Base-by-base conservation (phyloP, 306 rosid species). In the Gleditsia sinensis region DNA sequence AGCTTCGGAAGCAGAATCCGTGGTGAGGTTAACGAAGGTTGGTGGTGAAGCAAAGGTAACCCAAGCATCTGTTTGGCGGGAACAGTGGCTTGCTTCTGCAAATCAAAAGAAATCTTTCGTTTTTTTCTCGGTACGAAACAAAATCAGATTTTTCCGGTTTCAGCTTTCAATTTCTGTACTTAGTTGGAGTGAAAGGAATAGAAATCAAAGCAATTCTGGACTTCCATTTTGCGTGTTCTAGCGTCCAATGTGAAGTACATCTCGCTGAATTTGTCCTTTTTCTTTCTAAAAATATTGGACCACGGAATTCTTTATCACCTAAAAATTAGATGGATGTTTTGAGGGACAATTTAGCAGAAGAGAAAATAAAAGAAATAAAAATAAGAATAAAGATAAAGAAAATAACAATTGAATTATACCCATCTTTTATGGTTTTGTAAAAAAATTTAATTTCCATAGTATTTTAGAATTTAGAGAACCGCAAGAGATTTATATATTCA, bases 11-110 rank as follows among this genome's bases (percentile, higher is more conserved):
- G 54, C 3, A 33, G 16, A 20, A n/a, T 61, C 19, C 27, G 28
- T 17, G 27, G 28, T 34, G 48, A 61, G 66, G 17, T 33, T n/a
- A 33, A 59, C 4, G 17, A 77, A 67, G 82, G 80, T 40, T 62
- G 89, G 37, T 10, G 78, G 43, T 63, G 81, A 46, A 79, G 74
- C 68, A 49, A 72, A 61, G 87, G 63, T 63, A 82, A 68, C 37
- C 83, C 53, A 28, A 85, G 80, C 98, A 90, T 88, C 72, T 69
- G 85, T 53, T 82, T 87, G 88, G 92, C 85, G 91, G 96, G 92
- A 87, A 88, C 49, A 60, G 61, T 21, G 37, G 17, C 20, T 40
- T 24, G 75, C 56, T 7, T 6, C 17, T 36, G 16, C 27, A 27
- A 59, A 32, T 32, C 16, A 17, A n/a, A 33, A 5, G 66, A 33